Percentiles rank a stretch among this genome's conserved stretches.
Conservation (phyloP, 2,329 filamentous ascomycete genomes). For the Ceratocystis cacaofunesta region DNA sequence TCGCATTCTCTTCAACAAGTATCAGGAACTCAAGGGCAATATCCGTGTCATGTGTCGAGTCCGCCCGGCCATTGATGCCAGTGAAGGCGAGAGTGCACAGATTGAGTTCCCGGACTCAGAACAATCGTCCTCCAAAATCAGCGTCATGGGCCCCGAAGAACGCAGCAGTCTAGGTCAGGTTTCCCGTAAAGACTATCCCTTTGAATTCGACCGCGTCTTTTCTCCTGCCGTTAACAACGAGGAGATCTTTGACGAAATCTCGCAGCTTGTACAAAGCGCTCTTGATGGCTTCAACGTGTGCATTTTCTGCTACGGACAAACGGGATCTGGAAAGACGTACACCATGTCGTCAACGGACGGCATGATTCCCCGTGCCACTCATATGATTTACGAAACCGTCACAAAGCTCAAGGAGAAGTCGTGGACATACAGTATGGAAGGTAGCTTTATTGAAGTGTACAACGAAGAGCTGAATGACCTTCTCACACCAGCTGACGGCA, state of each 20-base stretch:
- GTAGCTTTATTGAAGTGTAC: constrained; percentile 93
- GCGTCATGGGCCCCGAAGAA: constrained; percentile 69
- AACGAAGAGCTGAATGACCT: constrained; percentile 94
- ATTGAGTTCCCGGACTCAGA: constrained; percentile 62
- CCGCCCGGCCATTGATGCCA: constrained; percentile 49
- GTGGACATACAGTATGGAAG: constrained; percentile 89
- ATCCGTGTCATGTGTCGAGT: constrained; percentile 97
- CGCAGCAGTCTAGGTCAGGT: constrained; percentile 64
- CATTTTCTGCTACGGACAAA: constrained; percentile 97
- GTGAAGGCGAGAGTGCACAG: constrained; percentile 52
- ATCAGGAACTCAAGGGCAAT: constrained; percentile 94
- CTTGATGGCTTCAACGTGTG: constrained; percentile 97
- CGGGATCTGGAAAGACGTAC: constrained; percentile 88
- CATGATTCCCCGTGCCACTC: constrained; percentile 87
- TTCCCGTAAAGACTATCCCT: constrained; percentile 64
- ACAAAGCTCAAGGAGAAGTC: constrained; percentile 74
- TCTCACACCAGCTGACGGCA: constrained; percentile 42
- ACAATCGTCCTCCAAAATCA: constrained; percentile 76
- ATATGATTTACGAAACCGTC: constrained; percentile 86
- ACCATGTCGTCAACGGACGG: constrained; percentile 87
- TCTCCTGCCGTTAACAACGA: constrained; percentile 60
- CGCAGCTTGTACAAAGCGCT: constrained; percentile 88
- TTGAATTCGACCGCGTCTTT: constrained; percentile 90
- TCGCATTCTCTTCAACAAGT: constrained; percentile 88
- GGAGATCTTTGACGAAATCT: constrained; percentile 90